Evolutionary conservation across 768 basidiomycete species (phyloP).

Genomic region (Xerocomus spinulosus): DNA sequence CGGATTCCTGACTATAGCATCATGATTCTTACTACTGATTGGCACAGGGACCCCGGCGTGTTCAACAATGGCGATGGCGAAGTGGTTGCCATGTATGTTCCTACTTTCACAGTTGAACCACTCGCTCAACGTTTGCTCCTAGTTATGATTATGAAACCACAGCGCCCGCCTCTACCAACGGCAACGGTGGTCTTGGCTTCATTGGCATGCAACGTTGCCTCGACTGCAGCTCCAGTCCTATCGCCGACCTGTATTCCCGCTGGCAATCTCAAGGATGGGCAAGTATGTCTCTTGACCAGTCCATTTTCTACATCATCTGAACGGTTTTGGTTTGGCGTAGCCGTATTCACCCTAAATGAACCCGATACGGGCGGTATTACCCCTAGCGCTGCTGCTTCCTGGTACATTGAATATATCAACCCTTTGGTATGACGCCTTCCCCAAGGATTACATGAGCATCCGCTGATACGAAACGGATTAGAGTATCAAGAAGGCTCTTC

Average conservation of each 20-base stretch:
- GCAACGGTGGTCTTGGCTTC: conserved; percentile 34
- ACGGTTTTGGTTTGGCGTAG: conserved; percentile 4
- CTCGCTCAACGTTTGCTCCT: not conserved
- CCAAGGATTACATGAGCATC: not conserved
- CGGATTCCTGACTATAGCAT: not conserved
- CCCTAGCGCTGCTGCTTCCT: conserved; percentile 30
- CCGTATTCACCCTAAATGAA: conserved; percentile 36
- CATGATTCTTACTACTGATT: conserved; percentile 2
- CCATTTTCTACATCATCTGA: not conserved
- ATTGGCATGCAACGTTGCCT: conserved; percentile 38
- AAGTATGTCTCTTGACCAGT: conserved; percentile 18
- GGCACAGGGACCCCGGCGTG: conserved; percentile 25
- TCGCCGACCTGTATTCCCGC: conserved; percentile 29
- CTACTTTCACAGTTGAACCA: not conserved
- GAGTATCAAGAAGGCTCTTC: conserved; percentile 37
- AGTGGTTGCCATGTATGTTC: conserved; percentile 32
- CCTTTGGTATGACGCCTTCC: conserved; percentile 28
- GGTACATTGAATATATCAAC: conserved; percentile 36
- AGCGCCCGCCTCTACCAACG: conserved; percentile 32
- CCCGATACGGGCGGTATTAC: conserved; percentile 31
- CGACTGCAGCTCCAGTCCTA: conserved; percentile 36
- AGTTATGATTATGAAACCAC: conserved; percentile 35
- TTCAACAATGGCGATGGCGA: conserved; percentile 32
- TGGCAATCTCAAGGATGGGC: conserved; percentile 30
- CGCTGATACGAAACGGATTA: conserved; percentile 6